Evolutionary conservation across 441 rosid species (phyloP).

Genomic region (Theobroma grandiflorum): DNA sequence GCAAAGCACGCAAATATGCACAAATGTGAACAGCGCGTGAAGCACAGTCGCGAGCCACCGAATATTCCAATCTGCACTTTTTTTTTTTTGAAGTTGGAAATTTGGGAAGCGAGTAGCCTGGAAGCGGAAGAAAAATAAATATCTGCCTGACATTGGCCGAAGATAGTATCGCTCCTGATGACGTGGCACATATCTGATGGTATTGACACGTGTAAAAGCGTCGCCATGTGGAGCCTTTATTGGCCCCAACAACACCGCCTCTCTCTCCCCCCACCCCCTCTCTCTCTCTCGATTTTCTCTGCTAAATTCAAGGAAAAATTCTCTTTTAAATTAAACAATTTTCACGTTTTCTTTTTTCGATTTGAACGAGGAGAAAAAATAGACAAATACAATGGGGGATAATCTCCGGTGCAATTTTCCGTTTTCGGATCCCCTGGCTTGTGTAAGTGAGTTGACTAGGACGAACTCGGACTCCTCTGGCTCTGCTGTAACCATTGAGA

Average conservation of each 20-base stretch:
- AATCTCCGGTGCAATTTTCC: conserved; percentile 31
- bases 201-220: conserved; percentile 75
- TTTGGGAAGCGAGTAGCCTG: background rate
- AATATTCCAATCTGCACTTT: background rate
- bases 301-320: conserved; percentile 17
- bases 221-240: conserved; percentile 62
- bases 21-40: background rate
- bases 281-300: conserved; percentile 21
- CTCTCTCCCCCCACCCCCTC: background rate
- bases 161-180: conserved; percentile 61
- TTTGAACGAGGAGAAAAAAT: background rate
- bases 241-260: conserved; percentile 30
- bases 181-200: conserved; percentile 47
- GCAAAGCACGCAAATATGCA: background rate
- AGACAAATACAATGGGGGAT: conserved; percentile 26
- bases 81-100: background rate
- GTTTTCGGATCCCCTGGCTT: conserved; percentile 44
- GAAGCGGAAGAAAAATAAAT: conserved; percentile 34
- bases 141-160: conserved; percentile 53
- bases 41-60: background rate
- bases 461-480: conserved; percentile 54
- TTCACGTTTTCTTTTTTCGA: conserved; percentile 12
- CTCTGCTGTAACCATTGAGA: conserved; percentile 50
- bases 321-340: background rate
- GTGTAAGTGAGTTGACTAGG: conserved; percentile 41